These are phyloP conservation scores for Plasmodium adleri DNA, from an alignment of 169 alveolate genomes.

Conservation along the genomic window DNA sequence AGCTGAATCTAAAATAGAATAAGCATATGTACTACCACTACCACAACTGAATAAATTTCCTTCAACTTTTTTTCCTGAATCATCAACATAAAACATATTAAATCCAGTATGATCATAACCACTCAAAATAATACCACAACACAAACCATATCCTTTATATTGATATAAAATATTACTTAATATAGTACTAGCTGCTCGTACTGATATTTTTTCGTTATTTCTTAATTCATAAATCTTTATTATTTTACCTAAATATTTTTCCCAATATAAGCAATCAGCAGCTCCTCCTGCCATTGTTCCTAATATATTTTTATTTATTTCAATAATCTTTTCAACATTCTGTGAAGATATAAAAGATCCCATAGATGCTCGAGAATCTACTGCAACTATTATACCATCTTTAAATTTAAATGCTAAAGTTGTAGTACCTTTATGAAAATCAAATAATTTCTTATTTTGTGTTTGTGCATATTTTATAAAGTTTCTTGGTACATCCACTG, in stretches of 20 bases:
- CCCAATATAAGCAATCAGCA: conserved; percentile 99
- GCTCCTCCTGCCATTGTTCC: conserved; percentile 99
- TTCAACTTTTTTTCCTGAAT: conserved; percentile 95
- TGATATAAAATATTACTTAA: conserved; percentile 94
- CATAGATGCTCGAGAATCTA: conserved; percentile 99
- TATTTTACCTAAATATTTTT: conserved; percentile 93
- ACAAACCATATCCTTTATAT: conserved; percentile 98
- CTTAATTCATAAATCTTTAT: conserved; percentile 94
- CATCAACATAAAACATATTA: conserved; percentile 93
- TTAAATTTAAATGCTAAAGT: conserved; percentile 94
- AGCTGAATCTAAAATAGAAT: conserved; percentile 97
- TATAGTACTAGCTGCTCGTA: conserved; percentile 98
- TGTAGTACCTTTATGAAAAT: conserved; percentile 96
- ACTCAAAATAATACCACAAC: conserved; percentile 97
- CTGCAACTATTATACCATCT: conserved; percentile 99
- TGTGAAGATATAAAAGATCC: conserved; percentile 97
- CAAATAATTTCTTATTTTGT: conserved; percentile 54
- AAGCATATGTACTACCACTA: conserved; percentile 98
- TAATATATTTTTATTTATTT: conserved; percentile 95
- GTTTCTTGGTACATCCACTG: conserved; percentile 63
- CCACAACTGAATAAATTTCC: conserved; percentile 96
- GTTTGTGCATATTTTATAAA: conserved; percentile 69
- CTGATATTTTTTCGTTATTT: conserved; percentile 95
- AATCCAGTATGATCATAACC: conserved; percentile 94
- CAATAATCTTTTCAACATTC: conserved; percentile 96